Conservation (phyloP, 306 rosid genomes). For the Casuarina cunninghamiana region DNA sequence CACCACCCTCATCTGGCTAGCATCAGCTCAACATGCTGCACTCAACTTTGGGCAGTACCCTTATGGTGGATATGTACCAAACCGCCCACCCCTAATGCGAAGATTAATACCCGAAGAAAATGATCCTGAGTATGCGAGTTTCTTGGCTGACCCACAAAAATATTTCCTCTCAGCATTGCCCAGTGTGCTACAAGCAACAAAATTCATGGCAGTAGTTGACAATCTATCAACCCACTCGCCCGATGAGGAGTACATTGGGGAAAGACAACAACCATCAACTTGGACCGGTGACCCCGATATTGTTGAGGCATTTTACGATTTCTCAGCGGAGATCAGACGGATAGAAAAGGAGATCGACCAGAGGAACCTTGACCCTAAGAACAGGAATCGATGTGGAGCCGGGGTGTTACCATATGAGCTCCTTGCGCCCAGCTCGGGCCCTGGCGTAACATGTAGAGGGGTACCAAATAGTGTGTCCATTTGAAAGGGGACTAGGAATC, state of each 20-base stretch:
- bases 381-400: slow-evolving; percentile 85
- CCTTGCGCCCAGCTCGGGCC: slow-evolving; percentile 84
- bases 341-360: slow-evolving; percentile 77
- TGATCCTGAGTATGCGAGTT: slow-evolving; percentile 67
- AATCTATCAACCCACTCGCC: slow-evolving; percentile 83
- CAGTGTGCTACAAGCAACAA: slow-evolving; percentile 62
- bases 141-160: slow-evolving; percentile 77
- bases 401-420: slow-evolving; percentile 91
- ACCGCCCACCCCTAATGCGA: slow-evolving; percentile 87
- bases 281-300: slow-evolving; percentile 78
- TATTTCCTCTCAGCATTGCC: slow-evolving; percentile 72
- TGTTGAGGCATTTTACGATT: slow-evolving; percentile 60
- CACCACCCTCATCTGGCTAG: slow-evolving; percentile 80
- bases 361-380: slow-evolving; percentile 52
- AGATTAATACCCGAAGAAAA: slow-evolving; percentile 70
- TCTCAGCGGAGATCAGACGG: slow-evolving; percentile 59
- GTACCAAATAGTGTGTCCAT: slow-evolving; percentile 92
- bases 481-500: slow-evolving; percentile 18
- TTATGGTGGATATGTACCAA: slow-evolving; percentile 91
- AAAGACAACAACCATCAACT: slow-evolving; percentile 64
- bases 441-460: slow-evolving; percentile 97
- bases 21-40: slow-evolving; percentile 97
- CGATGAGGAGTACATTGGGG: slow-evolving; percentile 95
- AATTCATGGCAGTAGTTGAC: slow-evolving; percentile 91
- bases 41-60: slow-evolving; percentile 98